Evolutionary conservation across 345 rosid genomes (phyloP), one percentile per base, ranked within the genome.

Genomic region (Hypericum perforatum): DNA sequence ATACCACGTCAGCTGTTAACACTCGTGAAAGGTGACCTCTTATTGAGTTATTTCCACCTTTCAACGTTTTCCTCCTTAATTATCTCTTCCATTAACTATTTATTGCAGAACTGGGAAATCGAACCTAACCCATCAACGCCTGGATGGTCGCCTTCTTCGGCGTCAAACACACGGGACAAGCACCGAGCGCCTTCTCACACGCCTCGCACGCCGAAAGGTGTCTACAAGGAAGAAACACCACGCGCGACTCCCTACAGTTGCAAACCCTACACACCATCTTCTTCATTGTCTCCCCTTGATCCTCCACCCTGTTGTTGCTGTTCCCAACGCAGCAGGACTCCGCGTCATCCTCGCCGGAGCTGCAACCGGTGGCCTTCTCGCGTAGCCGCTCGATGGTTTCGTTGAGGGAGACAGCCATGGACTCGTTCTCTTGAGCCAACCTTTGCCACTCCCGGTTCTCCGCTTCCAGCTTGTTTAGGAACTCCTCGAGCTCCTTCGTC

Each of bases 151-250:
- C 85, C 49, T 85, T 85, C 88, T 83, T 91, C 3, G 65, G 73
- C 11, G 77, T 63, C 62, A 37, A 70, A 64, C 98, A 91, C 22
- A 85, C 68, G 5, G 95, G 98, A 54, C 98, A 91, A 40, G 66
- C 59, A 64, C 66, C 78, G 45, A 85, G 78, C 47, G 73, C 61
- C 7, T 60, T 66, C 29, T 75, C 88, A 41, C 98, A 91, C 5
- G 52, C 61, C 37, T 63, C 69, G 66, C 98, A 91, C 29, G 90
- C 66, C 69, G 90, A 82, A 16, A 91, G 83, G 69, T 91, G 98
- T 67, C 95, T 80, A 63, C 98, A 91, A 51, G 98, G 98, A 63
- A 91, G 74, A 66, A 91, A 82, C 80, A 91, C 59, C 37, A 91
- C 75, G 49, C 85, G 74, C 73, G 90, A 67, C 54, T 11, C 62